Base-by-base conservation (phyloP, 2,329 filamentous ascomycete genomes). In the Eutypa lata region DNA sequence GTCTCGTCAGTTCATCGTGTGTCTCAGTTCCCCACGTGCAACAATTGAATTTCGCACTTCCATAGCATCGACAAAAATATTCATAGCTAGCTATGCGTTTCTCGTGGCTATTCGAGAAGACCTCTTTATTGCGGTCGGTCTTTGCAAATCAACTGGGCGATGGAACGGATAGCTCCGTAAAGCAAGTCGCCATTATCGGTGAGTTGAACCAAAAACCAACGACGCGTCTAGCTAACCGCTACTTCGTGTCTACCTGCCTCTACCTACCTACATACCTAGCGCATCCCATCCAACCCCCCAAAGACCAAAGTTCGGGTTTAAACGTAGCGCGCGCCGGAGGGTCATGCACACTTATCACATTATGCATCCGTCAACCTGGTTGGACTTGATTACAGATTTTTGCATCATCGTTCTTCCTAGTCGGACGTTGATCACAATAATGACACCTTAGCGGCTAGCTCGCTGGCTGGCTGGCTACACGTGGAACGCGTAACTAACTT, bases 161-260 rank as follows among this genome's bases (percentile, higher is more conserved):
- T 26, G 42, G 16, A n/a, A 14, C 18, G 3, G 35, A 47, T 26
- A 42, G 40, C 24, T 47, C 53, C 14, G 55, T 57, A 24, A 57
- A 55, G 50, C 55, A 57, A 45, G 53, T 57, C 11, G 55, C 55
- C 26, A 45, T 45, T 26, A 45, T 45, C 21, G 42, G 42, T 45
- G 22, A 45, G 42, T 45, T 16, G 26, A 31, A 10, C 26, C 26
- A 31, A 31, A 31, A 31, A 31, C 26, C 26, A 31, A 10, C 6
- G 42, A 45, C 42, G 42, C 42, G 42, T 28, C 26, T 24, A 26
- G 7, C 18, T 21, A 18, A 22, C 19, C 8, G 38, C 26, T 31
- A 31, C 26, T 31, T 31, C 26, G 26, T 31, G 26, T 31, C 26
- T n/a, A n/a, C n/a, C n/a, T n/a, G n/a, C n/a, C n/a, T n/a, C n/a